Conservation (phyloP, 805 yeast genomes). For the Yueomyces sp. region DNA sequence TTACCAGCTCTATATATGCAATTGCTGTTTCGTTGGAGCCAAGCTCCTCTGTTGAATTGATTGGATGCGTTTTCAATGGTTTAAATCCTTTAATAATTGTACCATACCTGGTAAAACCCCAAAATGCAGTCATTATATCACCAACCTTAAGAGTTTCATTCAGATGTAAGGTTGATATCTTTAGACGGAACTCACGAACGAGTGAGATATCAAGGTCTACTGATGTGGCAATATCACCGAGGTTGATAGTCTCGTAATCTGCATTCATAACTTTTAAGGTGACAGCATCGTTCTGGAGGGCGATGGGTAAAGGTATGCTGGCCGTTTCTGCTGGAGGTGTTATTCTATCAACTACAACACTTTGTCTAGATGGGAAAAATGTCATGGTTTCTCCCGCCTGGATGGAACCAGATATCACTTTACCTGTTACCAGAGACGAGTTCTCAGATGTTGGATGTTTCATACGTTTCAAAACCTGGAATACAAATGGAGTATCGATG, state of each 20-base stretch:
- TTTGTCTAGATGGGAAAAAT: constrained; percentile 36
- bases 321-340: neutral
- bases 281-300: neutral
- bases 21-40: neutral
- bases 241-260: neutral
- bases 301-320: neutral
- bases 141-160: neutral
- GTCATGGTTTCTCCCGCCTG: constrained; percentile 56
- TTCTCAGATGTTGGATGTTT: neutral
- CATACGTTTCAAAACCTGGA: neutral
- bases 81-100: neutral
- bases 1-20: neutral
- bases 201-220: neutral
- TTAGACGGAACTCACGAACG: neutral
- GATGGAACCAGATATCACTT: constrained; percentile 34
- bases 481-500: neutral
- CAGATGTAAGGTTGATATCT: neutral
- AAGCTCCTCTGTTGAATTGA: neutral
- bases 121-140: neutral
- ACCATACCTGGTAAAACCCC: neutral
- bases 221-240: neutral
- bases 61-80: neutral
- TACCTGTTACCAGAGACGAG: constrained; percentile 4
- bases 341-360: constrained; percentile 25
- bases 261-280: neutral